phyloP scores from a whole-genome alignment of 441 rosid species.

The Flueggea neowawraea region DNA sequence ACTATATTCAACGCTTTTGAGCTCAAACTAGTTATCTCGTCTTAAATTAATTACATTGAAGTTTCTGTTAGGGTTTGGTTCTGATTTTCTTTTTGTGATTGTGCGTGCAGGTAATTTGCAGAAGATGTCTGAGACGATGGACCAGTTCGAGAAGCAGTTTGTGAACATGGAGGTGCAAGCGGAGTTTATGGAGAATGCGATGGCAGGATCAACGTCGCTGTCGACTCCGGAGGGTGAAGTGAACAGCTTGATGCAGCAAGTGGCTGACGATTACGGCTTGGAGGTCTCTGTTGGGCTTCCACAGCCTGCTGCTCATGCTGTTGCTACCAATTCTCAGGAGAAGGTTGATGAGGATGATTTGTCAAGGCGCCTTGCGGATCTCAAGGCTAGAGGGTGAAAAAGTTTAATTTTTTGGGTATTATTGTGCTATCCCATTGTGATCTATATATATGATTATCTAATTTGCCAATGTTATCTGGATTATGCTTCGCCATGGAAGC shows the following conservation, averaged over 20 bases:
- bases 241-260: slow-evolving; percentile 94
- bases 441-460: slow-evolving; percentile 4
- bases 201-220: slow-evolving; percentile 91
- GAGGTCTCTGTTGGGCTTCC: slow-evolving; percentile 94
- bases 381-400: slow-evolving; percentile 72
- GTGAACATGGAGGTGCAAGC: slow-evolving; percentile 98
- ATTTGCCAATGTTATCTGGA: neutral
- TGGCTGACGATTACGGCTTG: slow-evolving; percentile 85
- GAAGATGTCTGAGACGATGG: slow-evolving; percentile 96
- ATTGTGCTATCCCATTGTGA: slow-evolving; percentile 6
- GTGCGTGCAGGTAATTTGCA: slow-evolving; percentile 67
- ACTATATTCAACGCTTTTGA: no score
- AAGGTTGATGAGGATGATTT: slow-evolving; percentile 90
- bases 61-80: no score
- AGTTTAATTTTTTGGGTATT: neutral
- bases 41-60: no score
- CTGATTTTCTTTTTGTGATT: neutral
- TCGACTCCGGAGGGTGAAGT: slow-evolving; percentile 96
- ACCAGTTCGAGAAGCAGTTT: slow-evolving; percentile 89
- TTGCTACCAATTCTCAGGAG: slow-evolving; percentile 62
- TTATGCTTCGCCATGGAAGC: no score
- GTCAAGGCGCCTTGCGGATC: slow-evolving; percentile 90
- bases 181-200: slow-evolving; percentile 94
- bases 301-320: slow-evolving; percentile 82
- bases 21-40: no score